phyloP scores from a whole-genome alignment of 2,329 filamentous ascomycete genomes.

The Trichoderma semiorbis region DNA sequence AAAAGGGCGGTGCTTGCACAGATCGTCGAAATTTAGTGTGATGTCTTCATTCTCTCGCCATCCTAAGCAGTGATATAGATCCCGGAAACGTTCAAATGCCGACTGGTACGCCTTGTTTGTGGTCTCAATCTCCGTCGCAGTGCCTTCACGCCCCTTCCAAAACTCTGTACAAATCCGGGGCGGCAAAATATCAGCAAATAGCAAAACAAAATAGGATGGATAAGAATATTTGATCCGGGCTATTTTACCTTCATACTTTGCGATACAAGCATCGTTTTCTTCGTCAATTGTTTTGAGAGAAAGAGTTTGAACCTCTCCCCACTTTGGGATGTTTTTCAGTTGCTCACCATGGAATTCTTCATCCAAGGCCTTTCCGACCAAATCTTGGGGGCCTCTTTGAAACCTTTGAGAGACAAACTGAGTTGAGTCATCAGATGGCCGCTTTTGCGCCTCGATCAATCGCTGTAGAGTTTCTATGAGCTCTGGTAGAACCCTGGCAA shows the following conservation, averaged over 20 bases:
- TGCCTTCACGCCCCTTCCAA: not conserved
- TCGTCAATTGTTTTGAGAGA: not conserved
- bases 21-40: not conserved
- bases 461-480: not conserved
- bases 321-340: not conserved
- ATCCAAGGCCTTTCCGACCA: not conserved
- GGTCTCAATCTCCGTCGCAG: not conserved
- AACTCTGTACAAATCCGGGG: not conserved
- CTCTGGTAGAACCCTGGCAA: not conserved
- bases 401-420: not conserved
- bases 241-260: not conserved
- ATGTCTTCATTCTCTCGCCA: not conserved
- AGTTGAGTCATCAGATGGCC: not conserved
- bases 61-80: not conserved
- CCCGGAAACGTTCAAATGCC: not conserved
- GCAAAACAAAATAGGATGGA: not conserved
- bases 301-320: not conserved
- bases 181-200: not conserved
- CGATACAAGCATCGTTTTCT: not conserved
- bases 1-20: not conserved
- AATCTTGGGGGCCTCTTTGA: not conserved
- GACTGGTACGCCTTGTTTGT: not conserved
- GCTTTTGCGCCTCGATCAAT: not conserved
- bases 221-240: not conserved
- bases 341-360: not conserved